A percentile compares a stretch with the other conserved stretches of the same genome.
Conservation (phyloP, 495 filamentous ascomycete species). For the Hypoxylon crocopeplum region DNA sequence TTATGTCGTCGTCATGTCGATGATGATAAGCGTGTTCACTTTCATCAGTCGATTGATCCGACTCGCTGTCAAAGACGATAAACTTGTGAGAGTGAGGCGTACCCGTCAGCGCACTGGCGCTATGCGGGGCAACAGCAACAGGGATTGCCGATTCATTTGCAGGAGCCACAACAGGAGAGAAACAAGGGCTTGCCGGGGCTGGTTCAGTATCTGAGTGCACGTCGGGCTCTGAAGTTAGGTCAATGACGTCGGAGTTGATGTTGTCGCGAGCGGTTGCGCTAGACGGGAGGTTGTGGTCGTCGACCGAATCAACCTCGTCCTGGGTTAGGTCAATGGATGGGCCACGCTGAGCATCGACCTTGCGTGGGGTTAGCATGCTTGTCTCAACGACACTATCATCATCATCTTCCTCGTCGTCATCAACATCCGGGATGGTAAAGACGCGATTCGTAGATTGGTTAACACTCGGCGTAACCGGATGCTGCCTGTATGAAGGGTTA, state of each 20-base stretch:
- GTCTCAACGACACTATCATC: conserved; percentile 37
- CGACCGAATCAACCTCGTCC: conserved; percentile 36
- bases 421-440: conserved; percentile 57
- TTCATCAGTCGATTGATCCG: conserved; percentile 9
- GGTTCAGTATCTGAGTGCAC: conserved; percentile 7
- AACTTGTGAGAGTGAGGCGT: background rate
- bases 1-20: conserved; percentile 42
- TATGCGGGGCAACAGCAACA: too few relatives aligned
- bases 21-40: conserved; percentile 19
- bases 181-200: background rate
- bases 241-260: conserved; percentile 38
- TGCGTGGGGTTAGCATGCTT: conserved; percentile 14
- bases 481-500: conserved; percentile 1
- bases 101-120: background rate
- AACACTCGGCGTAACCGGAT: background rate
- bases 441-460: conserved; percentile 13
- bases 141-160: background rate
- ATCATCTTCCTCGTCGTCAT: conserved; percentile 56
- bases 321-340: conserved; percentile 33
- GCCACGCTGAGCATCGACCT: conserved; percentile 14
- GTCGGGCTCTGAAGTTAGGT: conserved; percentile 44
- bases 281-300: conserved; percentile 14
- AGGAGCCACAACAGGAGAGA: background rate
- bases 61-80: background rate
- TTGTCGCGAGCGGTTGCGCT: conserved; percentile 15